Percentiles rank a stretch among this genome's conserved stretches.
These are phyloP conservation scores for Pseudogymnoascus sp. DNA, from an alignment of 2,329 filamentous ascomycete genomes.

Conservation along the genomic window DNA sequence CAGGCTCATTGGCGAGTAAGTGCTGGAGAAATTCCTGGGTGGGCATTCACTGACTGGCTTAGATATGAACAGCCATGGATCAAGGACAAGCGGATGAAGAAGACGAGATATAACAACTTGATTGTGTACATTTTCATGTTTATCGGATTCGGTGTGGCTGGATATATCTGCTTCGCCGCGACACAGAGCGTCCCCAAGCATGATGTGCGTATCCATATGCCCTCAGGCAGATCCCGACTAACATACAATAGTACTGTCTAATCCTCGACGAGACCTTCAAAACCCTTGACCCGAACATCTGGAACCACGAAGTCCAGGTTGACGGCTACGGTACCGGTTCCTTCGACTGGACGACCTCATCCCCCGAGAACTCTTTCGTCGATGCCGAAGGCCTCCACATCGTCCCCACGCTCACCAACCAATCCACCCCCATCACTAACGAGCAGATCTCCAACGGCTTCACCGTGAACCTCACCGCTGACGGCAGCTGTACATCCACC, in stretches of 20 bases:
- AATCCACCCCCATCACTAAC: constrained; percentile 33
- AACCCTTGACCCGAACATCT: constrained; percentile 37
- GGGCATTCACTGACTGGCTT: neutral
- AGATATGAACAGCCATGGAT: constrained; percentile 36
- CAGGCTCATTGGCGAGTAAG: constrained; percentile 25
- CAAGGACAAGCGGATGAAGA: constrained; percentile 27
- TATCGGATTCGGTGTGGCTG: constrained; percentile 31
- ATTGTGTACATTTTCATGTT: constrained; percentile 29
- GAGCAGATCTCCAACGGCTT: constrained; percentile 35
- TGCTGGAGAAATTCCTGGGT: neutral
- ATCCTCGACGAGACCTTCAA: constrained; percentile 44
- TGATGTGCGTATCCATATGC: neutral
- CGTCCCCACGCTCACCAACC: constrained; percentile 44
- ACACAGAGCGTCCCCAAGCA: neutral
- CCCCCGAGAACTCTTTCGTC: constrained; percentile 40
- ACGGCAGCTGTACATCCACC: constrained; percentile 37
- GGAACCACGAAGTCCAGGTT: constrained; percentile 43
- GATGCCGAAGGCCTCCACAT: constrained; percentile 46
- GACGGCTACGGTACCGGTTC: constrained; percentile 36
- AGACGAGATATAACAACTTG: constrained; percentile 31
- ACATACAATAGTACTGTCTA: constrained; percentile 39
- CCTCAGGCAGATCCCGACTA: neutral
- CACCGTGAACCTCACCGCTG: constrained; percentile 38
- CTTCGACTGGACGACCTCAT: constrained; percentile 49
- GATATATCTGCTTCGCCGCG: constrained; percentile 29